Conservation (phyloP, 169 alveolate species). For the Neospora caninum region DNA sequence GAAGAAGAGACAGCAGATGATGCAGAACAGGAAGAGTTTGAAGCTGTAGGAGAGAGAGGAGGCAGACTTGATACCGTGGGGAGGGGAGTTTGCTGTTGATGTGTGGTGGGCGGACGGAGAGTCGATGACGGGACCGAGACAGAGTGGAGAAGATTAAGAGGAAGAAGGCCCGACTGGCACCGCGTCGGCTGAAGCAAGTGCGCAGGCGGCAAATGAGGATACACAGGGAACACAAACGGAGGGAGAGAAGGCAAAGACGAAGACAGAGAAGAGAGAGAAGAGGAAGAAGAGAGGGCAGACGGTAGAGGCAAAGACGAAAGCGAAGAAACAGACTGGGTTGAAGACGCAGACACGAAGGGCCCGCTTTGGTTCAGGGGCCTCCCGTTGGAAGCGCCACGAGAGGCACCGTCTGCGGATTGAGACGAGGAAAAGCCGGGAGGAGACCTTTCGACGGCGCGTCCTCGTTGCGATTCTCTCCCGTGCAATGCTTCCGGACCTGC, state of each 20-base stretch:
- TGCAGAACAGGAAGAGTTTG: neutral
- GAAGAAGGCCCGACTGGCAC: neutral
- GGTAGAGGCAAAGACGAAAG: too few species aligned
- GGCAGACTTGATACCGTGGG: too few species aligned
- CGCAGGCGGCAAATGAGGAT: neutral
- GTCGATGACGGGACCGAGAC: neutral
- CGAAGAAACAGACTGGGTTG: neutral
- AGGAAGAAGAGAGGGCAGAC: too few species aligned
- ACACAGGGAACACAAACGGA: neutral
- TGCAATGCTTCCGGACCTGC: too few species aligned
- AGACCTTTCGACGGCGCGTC: too few species aligned
- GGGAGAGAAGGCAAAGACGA: neutral
- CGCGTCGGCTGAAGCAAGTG: conserved; percentile 28
- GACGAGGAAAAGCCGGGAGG: too few species aligned
- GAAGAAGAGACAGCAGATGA: neutral
- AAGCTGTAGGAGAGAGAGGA: neutral
- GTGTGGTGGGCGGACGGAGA: neutral
- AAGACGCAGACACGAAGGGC: neutral
- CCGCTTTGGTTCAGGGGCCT: too few species aligned
- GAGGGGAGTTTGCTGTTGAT: neutral
- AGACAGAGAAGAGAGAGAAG: neutral
- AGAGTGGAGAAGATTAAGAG: neutral
- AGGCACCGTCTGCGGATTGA: too few species aligned
- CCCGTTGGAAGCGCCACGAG: too few species aligned
- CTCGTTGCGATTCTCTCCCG: too few species aligned